Percentiles rank a stretch among this genome's conserved stretches.
phyloP scores from a whole-genome alignment of 768 basidiomycete genomes.

The Hericium alpestre region DNA sequence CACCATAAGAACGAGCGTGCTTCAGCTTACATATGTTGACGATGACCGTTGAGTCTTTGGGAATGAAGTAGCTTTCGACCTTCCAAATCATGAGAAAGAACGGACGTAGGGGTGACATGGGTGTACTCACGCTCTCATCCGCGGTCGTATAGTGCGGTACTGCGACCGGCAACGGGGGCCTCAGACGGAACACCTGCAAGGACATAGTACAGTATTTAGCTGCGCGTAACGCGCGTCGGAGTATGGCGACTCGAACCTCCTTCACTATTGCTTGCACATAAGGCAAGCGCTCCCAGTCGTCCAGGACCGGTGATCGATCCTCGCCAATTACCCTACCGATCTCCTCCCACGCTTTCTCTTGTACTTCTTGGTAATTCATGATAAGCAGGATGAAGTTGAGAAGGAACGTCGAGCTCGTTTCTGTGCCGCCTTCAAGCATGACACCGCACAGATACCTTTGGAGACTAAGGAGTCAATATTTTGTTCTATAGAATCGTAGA shows the following conservation, averaged over 20 bases:
- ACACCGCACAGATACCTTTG: neutral
- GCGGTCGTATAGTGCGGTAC: neutral
- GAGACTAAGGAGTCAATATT: neutral
- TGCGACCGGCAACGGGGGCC: neutral
- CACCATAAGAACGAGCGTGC: neutral
- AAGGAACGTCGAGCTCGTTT: neutral
- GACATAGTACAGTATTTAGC: neutral
- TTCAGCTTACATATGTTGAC: neutral
- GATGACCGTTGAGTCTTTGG: neutral
- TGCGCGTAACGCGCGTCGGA: neutral
- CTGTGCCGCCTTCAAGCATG: neutral
- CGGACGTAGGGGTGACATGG: neutral
- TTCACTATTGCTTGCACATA: neutral
- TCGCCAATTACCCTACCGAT: neutral
- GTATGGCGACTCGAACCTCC: neutral
- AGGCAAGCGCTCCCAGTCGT: neutral
- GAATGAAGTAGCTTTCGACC: neutral
- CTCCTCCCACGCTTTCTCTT: neutral
- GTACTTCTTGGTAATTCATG: neutral
- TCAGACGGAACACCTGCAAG: neutral
- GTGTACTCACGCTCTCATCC: neutral
- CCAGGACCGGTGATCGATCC: neutral
- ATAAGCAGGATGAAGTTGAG: neutral
- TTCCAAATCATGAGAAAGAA: neutral
- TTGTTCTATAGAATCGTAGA: neutral